Percentiles rank a stretch among this genome's conserved stretches.
Conservation (phyloP, 768 basidiomycete species). For the Mycena chlorophos region DNA sequence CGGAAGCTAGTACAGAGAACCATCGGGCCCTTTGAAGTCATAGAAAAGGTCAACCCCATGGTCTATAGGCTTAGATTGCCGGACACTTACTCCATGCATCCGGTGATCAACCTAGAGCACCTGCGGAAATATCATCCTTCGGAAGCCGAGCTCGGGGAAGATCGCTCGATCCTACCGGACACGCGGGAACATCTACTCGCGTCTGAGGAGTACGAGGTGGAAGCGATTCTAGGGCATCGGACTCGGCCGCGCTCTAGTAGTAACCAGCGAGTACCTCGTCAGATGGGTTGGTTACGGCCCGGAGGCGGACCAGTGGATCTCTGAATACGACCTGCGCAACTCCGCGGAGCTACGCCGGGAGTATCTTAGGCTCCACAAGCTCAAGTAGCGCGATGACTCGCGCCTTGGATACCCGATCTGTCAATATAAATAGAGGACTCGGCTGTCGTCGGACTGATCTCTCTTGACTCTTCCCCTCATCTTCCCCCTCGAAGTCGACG, state of each 20-base stretch:
- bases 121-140: neutral
- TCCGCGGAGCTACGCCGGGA: constrained; percentile 17
- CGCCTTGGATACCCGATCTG: neutral
- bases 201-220: constrained; percentile 19
- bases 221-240: neutral
- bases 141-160: neutral
- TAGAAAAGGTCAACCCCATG: constrained; percentile 16
- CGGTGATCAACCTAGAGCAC: constrained; percentile 5
- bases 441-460: too few species aligned
- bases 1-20: neutral
- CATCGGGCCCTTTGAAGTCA: constrained; percentile 27
- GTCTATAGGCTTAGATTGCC: constrained; percentile 7
- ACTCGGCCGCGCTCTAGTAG: neutral
- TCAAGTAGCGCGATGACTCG: too few species aligned
- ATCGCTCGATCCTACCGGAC: neutral
- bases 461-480: too few species aligned
- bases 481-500: too few species aligned
- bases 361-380: constrained; percentile 8
- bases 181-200: neutral
- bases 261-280: constrained; percentile 15
- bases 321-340: constrained; percentile 23
- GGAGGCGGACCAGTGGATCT: constrained; percentile 22
- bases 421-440: too few species aligned
- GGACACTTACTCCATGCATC: constrained; percentile 13
- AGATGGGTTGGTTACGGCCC: constrained; percentile 26